Evolutionary conservation across 129 eudicot genomes (phyloP).

Genomic region (Apium graveolens): DNA sequence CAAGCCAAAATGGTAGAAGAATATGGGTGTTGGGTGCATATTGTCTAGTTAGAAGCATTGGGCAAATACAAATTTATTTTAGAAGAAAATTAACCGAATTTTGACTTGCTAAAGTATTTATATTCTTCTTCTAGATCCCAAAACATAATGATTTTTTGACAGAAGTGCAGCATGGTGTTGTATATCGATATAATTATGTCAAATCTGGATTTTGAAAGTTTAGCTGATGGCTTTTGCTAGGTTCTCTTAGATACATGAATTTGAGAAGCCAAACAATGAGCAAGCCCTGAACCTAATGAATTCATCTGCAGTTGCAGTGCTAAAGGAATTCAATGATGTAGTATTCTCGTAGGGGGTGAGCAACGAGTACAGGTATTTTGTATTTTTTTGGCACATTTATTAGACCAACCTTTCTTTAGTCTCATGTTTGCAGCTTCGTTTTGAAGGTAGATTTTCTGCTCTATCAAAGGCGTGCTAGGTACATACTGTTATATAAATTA

Average conservation of each 20-base stretch:
- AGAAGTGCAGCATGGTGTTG: neutral
- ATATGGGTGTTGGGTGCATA: neutral
- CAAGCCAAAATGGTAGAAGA: neutral
- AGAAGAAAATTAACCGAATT: neutral
- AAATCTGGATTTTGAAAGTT: constrained; percentile 6
- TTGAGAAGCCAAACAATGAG: constrained; percentile 88
- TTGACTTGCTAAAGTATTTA: neutral
- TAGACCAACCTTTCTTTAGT: neutral
- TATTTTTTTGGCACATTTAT: neutral
- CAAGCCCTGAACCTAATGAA: constrained; percentile 91
- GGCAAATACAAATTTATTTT: neutral
- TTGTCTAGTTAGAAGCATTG: neutral
- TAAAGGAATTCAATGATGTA: constrained; percentile 60
- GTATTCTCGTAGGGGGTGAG: constrained; percentile 87
- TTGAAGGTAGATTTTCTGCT: constrained; percentile 58
- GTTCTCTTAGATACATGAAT: constrained; percentile 75
- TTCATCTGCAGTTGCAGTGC: constrained; percentile 68
- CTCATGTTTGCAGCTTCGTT: constrained; percentile 53
- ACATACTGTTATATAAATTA: neutral
- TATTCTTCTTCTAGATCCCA: neutral
- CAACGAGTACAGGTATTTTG: constrained; percentile 77
- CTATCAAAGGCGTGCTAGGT: constrained; percentile 73
- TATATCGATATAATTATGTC: neutral
- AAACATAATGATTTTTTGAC: neutral
- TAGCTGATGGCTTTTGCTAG: constrained; percentile 24